Conservation (phyloP, 2,329 filamentous ascomycete species). For the Aspergillus niger region DNA sequence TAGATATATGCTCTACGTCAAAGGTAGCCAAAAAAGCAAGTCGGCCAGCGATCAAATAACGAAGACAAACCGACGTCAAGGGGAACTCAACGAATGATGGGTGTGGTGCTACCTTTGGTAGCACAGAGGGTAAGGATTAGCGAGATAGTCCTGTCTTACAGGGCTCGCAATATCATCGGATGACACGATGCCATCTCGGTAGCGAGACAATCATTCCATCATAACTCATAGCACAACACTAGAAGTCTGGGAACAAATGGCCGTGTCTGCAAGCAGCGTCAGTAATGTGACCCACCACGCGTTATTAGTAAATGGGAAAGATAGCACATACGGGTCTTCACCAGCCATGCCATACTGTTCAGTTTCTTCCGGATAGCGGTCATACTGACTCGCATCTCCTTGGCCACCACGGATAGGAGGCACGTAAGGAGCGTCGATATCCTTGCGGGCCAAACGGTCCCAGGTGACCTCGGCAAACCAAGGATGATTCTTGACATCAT, state of each 20-base stretch:
- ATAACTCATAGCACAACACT: slow-evolving; percentile 40
- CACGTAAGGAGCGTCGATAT: slow-evolving; percentile 97
- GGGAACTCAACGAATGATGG: slow-evolving; percentile 6
- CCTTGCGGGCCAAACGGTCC: slow-evolving; percentile 90
- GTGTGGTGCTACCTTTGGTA: neutral
- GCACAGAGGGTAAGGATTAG: neutral
- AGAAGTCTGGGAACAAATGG: slow-evolving; percentile 76
- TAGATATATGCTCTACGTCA: neutral
- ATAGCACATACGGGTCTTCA: slow-evolving; percentile 75
- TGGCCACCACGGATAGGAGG: slow-evolving; percentile 91
- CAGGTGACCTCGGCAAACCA: slow-evolving; percentile 99
- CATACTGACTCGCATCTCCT: slow-evolving; percentile 95
- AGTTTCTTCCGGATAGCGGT: slow-evolving; percentile 95
- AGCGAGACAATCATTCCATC: slow-evolving; percentile 33
- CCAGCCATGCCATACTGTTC: slow-evolving; percentile 83
- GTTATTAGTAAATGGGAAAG: no score
- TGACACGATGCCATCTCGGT: slow-evolving; percentile 12
- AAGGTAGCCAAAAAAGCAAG: slow-evolving; percentile 13
- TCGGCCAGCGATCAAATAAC: slow-evolving; percentile 25
- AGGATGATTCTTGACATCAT: slow-evolving; percentile 90
- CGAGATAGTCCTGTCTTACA: neutral
- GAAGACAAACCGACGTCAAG: slow-evolving; percentile 14
- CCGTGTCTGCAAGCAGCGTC: slow-evolving; percentile 60
- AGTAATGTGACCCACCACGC: neutral
- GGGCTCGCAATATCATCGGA: neutral